Percentiles rank a stretch among this genome's conserved stretches.
phyloP scores from a whole-genome alignment of 305 asterid genomes.

The Ruellia speciosa region DNA sequence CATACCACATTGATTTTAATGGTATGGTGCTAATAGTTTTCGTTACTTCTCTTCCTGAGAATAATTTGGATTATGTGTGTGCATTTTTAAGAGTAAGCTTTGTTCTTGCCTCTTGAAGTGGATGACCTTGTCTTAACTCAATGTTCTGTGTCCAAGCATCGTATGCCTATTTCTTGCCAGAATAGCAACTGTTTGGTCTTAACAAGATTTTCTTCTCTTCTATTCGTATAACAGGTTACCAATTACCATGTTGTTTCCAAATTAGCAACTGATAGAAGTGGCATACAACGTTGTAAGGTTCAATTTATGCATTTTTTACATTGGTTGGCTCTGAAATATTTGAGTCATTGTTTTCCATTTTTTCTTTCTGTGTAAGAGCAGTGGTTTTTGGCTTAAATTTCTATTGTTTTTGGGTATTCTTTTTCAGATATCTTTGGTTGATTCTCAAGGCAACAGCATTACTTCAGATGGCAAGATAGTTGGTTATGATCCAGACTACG shows the following conservation, averaged over 20 bases:
- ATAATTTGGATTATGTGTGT: neutral
- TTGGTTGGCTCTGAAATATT: neutral
- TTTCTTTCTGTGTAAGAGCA: neutral
- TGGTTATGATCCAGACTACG: conserved; percentile 77
- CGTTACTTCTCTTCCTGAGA: too few species aligned
- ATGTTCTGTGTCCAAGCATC: conserved; percentile 2
- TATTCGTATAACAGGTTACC: conserved; percentile 50
- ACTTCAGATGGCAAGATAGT: conserved; percentile 51
- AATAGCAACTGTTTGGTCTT: conserved; percentile 7
- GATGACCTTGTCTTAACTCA: neutral
- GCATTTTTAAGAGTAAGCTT: neutral
- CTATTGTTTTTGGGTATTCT: neutral
- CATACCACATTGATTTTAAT: too few species aligned
- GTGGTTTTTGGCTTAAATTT: neutral
- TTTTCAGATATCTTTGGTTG: conserved; percentile 54
- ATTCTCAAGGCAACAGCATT: conserved; percentile 51
- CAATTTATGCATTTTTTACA: conserved; percentile 17
- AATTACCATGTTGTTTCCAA: conserved; percentile 76
- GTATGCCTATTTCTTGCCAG: conserved; percentile 4
- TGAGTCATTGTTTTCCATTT: neutral
- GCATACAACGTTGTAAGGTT: conserved; percentile 91
- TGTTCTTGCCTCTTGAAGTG: neutral
- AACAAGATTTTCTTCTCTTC: neutral
- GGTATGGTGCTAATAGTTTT: too few species aligned
- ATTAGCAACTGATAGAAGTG: conserved; percentile 62